phyloP scores from a whole-genome alignment of 106 monocot species.

The Acorus calamus region DNA sequence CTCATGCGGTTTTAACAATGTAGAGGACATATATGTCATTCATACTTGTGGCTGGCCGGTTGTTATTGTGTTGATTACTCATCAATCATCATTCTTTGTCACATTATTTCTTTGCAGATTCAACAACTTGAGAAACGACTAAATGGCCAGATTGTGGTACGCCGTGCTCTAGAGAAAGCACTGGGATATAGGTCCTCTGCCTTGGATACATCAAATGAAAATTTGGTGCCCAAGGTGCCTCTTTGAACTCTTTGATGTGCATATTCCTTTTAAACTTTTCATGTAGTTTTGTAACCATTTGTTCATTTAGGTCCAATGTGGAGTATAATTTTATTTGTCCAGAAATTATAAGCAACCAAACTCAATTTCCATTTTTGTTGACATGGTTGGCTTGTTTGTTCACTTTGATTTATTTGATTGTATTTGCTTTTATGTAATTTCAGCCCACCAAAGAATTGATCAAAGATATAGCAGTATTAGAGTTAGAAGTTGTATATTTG shows the following conservation, averaged over 20 bases:
- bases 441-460: slow-evolving; percentile 61
- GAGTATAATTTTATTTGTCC: too few species aligned
- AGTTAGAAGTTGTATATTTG: slow-evolving; percentile 62
- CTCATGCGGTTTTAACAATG: too few species aligned
- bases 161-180: slow-evolving; percentile 62
- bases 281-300: too few species aligned
- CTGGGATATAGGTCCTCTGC: slow-evolving; percentile 41
- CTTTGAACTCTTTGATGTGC: not conserved
- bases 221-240: slow-evolving; percentile 48
- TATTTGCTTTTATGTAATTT: slow-evolving; percentile 1
- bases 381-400: not conserved
- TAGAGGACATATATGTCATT: not conserved
- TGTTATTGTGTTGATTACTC: not conserved
- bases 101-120: slow-evolving; percentile 37
- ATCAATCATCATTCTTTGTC: not conserved
- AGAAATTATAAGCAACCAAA: too few species aligned
- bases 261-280: not conserved
- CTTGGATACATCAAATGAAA: slow-evolving; percentile 24
- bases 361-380: not conserved
- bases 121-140: slow-evolving; percentile 63
- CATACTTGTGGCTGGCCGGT: not conserved
- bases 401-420: not conserved
- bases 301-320: too few species aligned
- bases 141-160: slow-evolving; percentile 52
- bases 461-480: slow-evolving; percentile 61